Evolutionary conservation across 1,284 basidiomycete genomes (phyloP).

Genomic region (Filobasidium uniguttulatum): DNA sequence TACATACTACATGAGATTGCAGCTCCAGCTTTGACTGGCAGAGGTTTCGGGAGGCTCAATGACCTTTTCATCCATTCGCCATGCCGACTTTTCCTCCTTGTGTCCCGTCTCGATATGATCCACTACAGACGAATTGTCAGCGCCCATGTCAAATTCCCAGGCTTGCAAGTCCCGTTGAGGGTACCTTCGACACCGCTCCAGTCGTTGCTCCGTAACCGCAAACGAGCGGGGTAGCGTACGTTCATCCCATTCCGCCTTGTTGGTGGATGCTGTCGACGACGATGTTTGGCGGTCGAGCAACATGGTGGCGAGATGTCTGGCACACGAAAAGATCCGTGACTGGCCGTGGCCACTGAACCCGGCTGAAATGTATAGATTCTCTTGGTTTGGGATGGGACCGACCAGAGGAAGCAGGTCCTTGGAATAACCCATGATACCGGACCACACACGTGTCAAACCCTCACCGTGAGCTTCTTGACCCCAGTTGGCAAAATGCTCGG

Average conservation of each 20-base stretch:
- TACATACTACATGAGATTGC: no score
- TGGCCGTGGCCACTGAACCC: conserved; percentile 13
- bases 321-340: neutral
- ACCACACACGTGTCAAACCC: neutral
- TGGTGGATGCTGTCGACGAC: no score
- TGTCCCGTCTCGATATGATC: no score
- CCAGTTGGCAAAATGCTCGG: neutral
- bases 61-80: no score
- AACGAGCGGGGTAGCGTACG: neutral
- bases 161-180: no score
- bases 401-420: conserved; percentile 18
- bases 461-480: neutral
- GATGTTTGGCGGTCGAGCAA: no score
- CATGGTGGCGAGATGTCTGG: neutral
- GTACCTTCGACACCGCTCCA: neutral
- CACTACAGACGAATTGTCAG: no score
- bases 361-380: conserved; percentile 18
- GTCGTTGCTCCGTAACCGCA: neutral
- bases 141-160: no score
- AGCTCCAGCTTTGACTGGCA: no score
- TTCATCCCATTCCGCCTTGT: neutral
- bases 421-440: neutral
- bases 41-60: no score
- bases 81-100: no score
- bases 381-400: conserved; percentile 19